A percentile compares a stretch with the other conserved stretches of the same genome.
Evolutionary conservation across 2,329 filamentous ascomycete species (phyloP).

Genomic region (Venturia carpophila): DNA sequence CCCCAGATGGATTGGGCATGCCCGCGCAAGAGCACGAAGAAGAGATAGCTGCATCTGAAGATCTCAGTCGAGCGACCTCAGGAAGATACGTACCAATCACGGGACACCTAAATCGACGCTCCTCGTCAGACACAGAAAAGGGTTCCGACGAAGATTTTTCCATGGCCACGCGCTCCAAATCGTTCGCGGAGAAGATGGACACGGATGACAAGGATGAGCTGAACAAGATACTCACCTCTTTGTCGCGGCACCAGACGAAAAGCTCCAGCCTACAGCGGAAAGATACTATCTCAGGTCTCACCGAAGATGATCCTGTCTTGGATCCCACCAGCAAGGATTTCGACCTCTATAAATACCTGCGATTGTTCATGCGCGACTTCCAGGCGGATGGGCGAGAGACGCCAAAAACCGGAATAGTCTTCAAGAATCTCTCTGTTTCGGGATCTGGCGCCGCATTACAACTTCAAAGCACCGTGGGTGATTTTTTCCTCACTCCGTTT

Average conservation of each 20-base stretch:
- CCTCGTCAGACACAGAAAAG: constrained; percentile 3
- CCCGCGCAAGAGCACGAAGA: constrained; percentile 7
- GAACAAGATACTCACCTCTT: constrained; percentile 6
- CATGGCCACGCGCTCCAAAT: constrained; percentile 11
- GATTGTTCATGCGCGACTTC: constrained; percentile 42
- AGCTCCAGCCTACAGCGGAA: constrained; percentile 27
- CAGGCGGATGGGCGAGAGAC: constrained; percentile 49
- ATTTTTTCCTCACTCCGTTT: constrained; percentile 51
- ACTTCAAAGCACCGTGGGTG: constrained; percentile 59
- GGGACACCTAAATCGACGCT: not conserved
- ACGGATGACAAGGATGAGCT: constrained; percentile 19
- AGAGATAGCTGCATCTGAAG: constrained; percentile 9
- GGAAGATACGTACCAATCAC: not conserved
- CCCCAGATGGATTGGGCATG: constrained; percentile 25
- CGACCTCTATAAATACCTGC: constrained; percentile 46
- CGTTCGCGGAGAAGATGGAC: not conserved
- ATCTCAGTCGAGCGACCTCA: not conserved
- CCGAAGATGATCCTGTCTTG: constrained; percentile 41
- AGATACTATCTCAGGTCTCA: constrained; percentile 24
- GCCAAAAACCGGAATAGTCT: constrained; percentile 53
- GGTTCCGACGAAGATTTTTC: not conserved
- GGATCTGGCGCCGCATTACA: constrained; percentile 61
- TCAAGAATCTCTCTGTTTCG: constrained; percentile 57
- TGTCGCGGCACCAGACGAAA: constrained; percentile 4
- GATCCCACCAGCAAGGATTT: constrained; percentile 47